These are phyloP conservation scores for Ceriops zippeliana DNA, from an alignment of 345 rosid genomes.

Conservation along the genomic window DNA sequence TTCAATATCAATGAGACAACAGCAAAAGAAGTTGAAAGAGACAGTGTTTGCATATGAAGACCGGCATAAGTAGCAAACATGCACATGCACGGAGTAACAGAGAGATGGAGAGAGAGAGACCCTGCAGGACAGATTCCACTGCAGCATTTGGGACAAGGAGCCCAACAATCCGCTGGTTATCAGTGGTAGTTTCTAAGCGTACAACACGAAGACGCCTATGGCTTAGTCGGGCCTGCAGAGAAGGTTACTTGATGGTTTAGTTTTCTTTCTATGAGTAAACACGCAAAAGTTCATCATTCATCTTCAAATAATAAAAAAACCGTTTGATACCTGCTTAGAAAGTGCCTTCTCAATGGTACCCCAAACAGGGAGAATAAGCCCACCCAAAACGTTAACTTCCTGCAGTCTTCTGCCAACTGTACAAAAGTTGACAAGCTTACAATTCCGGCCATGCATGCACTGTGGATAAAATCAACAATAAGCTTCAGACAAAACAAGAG, in stretches of 20 bases:
- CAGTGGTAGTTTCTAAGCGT: constrained; percentile 77
- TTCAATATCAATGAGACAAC: too few relatives aligned
- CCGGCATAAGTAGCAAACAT: background rate
- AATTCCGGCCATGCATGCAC: constrained; percentile 99
- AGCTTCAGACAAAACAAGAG: background rate
- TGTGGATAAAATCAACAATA: constrained; percentile 34
- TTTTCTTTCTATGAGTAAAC: background rate
- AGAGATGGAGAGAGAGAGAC: constrained; percentile 27
- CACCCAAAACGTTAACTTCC: constrained; percentile 93
- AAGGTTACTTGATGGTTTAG: constrained; percentile 10
- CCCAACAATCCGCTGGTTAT: constrained; percentile 78
- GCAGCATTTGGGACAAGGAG: constrained; percentile 90
- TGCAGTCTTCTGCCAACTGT: constrained; percentile 95
- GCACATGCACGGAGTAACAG: background rate
- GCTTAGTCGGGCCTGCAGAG: constrained; percentile 71
- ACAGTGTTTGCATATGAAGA: background rate
- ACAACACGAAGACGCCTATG: constrained; percentile 88
- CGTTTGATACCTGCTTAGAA: constrained; percentile 67
- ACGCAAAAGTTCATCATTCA: background rate
- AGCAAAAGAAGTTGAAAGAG: too few relatives aligned
- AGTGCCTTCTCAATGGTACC: constrained; percentile 96
- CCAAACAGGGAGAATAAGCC: constrained; percentile 97
- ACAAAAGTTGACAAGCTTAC: constrained; percentile 84
- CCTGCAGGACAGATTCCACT: constrained; percentile 87
- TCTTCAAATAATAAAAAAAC: background rate